Evolutionary conservation across 345 rosid species (phyloP).

Genomic region (Kernera saxatilis): DNA sequence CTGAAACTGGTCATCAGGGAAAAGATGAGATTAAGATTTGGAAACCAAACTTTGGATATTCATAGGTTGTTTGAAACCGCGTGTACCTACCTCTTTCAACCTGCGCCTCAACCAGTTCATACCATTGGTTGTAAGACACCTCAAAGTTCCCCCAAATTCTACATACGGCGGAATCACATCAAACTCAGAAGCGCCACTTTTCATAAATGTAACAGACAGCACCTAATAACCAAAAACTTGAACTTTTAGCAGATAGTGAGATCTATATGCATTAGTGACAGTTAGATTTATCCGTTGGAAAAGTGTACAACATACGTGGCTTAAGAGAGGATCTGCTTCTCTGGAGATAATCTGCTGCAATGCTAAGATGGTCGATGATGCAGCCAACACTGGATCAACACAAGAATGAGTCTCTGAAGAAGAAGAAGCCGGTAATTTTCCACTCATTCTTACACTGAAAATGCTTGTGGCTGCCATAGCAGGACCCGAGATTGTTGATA

Average conservation of each 20-base stretch:
- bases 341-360: constrained; percentile 74
- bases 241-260: not conserved
- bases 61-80: not conserved
- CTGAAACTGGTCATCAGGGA: not conserved
- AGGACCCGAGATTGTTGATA: constrained; percentile 57
- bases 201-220: constrained; percentile 61
- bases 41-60: not conserved
- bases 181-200: constrained; percentile 49
- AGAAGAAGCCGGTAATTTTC: constrained; percentile 43
- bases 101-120: constrained; percentile 51
- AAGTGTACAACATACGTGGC: constrained; percentile 38
- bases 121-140: constrained; percentile 83
- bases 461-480: constrained; percentile 44
- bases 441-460: constrained; percentile 58
- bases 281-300: not conserved
- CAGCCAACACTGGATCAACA: constrained; percentile 66
- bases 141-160: constrained; percentile 80
- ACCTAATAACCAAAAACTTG: constrained; percentile 59
- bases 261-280: not conserved
- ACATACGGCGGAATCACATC: constrained; percentile 54
- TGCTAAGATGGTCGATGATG: constrained; percentile 65
- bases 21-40: not conserved
- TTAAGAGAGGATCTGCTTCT: constrained; percentile 72
- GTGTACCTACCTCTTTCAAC: constrained; percentile 56
- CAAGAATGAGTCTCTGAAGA: constrained; percentile 48